Evolutionary conservation across 2,329 filamentous ascomycete species (phyloP).

Genomic region (Beauveria pseudobassiana): DNA sequence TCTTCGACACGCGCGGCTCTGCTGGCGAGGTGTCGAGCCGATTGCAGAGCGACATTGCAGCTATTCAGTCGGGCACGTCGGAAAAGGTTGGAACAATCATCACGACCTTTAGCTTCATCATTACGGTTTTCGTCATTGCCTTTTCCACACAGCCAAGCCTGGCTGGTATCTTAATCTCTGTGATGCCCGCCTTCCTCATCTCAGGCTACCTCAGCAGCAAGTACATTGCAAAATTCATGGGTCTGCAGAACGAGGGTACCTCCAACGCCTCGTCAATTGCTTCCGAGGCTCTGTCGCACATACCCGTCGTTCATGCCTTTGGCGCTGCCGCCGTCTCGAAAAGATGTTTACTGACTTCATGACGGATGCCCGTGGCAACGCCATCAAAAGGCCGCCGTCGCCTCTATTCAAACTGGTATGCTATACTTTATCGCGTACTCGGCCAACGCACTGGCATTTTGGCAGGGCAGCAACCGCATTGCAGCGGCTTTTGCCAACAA

Average conservation of each 20-base stretch:
- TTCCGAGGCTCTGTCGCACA: constrained; percentile 44
- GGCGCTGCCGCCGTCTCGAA: constrained; percentile 44
- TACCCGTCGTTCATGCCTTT: constrained; percentile 48
- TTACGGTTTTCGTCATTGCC: constrained; percentile 52
- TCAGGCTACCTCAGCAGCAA: constrained; percentile 44
- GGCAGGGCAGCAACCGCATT: constrained; percentile 47
- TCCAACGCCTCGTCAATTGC: constrained; percentile 46
- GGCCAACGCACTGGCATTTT: constrained; percentile 57
- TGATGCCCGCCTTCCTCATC: constrained; percentile 47
- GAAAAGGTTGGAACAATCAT: constrained; percentile 56
- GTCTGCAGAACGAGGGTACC: constrained; percentile 36
- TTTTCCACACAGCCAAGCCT: constrained; percentile 51
- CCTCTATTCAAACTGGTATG: constrained; percentile 49
- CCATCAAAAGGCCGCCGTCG: constrained; percentile 47
- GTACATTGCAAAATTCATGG: constrained; percentile 39
- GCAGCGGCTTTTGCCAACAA: constrained; percentile 19
- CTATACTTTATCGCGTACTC: constrained; percentile 59
- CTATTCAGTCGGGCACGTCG: constrained; percentile 51
- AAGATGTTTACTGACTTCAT: constrained; percentile 38
- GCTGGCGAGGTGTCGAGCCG: constrained; percentile 49
- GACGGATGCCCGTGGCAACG: constrained; percentile 36
- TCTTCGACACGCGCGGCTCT: constrained; percentile 49
- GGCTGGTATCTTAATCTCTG: constrained; percentile 48
- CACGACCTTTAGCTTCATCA: constrained; percentile 49
- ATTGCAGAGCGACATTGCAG: constrained; percentile 50